Evolutionary conservation across 139 green algal species (phyloP).

Genomic region (Mesotaenium endlicherianum): DNA sequence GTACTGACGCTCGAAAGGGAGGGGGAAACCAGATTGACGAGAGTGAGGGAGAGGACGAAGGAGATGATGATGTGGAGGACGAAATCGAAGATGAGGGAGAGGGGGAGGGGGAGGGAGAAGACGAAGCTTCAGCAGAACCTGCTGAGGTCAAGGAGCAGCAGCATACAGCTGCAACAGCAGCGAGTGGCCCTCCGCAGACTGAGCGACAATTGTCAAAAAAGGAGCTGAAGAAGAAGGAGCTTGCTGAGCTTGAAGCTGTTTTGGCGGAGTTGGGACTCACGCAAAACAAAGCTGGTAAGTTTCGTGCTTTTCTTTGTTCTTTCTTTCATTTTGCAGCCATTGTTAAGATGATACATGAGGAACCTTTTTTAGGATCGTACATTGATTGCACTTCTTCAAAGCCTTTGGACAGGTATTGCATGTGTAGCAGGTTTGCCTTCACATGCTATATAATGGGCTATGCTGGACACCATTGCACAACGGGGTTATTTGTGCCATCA

Average conservation of each 20-base stretch:
- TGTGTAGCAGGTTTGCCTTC: not conserved
- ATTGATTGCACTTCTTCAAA: not conserved
- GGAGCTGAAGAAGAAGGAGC: conserved; percentile 58
- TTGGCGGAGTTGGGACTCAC: conserved; percentile 26
- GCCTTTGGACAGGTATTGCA: not conserved
- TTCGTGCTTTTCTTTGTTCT: not conserved
- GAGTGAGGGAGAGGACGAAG: conserved; percentile 28
- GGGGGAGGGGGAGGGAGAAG: conserved; percentile 19
- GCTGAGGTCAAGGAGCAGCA: conserved; percentile 7
- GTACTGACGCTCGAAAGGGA: not conserved
- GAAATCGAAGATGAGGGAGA: conserved; percentile 33
- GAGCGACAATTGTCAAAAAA: conserved; percentile 56
- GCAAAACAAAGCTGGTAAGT: not conserved
- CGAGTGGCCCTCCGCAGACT: not conserved
- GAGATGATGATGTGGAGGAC: conserved; percentile 25
- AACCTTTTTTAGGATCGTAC: not conserved
- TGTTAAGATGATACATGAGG: not conserved
- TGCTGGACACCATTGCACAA: not conserved
- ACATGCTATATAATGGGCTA: not conserved
- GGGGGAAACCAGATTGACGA: conserved; percentile 26
- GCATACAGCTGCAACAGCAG: not conserved
- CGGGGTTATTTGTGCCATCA: not conserved
- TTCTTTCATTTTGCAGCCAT: not conserved
- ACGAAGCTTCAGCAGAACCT: not conserved
- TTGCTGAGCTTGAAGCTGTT: conserved; percentile 55